Evolutionary conservation across 257 asterid species (phyloP).

Genomic region (Handroanthus guayacan): DNA sequence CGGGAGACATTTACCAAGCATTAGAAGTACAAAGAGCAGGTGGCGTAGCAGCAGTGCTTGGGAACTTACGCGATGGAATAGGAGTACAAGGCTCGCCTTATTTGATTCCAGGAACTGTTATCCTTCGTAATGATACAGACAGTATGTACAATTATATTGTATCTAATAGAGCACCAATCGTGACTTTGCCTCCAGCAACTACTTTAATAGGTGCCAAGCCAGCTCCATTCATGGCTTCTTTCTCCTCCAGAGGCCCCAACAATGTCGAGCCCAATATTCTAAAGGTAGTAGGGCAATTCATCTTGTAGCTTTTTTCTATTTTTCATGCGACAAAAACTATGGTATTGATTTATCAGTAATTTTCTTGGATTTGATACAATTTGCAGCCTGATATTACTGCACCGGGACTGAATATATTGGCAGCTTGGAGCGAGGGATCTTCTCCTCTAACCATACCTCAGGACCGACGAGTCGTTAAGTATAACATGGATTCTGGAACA

Average conservation of each 20-base stretch:
- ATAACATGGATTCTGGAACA: constrained; percentile 45
- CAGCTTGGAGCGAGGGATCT: constrained; percentile 67
- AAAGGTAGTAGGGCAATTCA: constrained; percentile 36
- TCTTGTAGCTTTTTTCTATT: too few species aligned
- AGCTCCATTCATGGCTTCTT: constrained; percentile 54
- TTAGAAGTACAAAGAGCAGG: constrained; percentile 59
- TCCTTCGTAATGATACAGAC: constrained; percentile 16
- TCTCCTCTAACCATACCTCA: constrained; percentile 29
- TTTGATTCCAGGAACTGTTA: constrained; percentile 40
- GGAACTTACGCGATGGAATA: constrained; percentile 19
- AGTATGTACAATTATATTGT: constrained; percentile 30
- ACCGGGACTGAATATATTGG: constrained; percentile 68
- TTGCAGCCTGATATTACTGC: constrained; percentile 78
- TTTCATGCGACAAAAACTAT: too few species aligned
- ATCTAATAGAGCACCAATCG: constrained; percentile 33
- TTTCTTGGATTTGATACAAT: too few species aligned
- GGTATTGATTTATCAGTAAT: too few species aligned
- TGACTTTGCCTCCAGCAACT: constrained; percentile 34
- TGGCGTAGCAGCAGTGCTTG: constrained; percentile 54
- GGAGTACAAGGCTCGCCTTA: constrained; percentile 37
- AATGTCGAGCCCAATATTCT: constrained; percentile 47
- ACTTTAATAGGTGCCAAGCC: constrained; percentile 41
- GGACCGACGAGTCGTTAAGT: constrained; percentile 28
- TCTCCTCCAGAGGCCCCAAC: constrained; percentile 48
- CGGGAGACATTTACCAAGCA: constrained; percentile 19